phyloP scores from a whole-genome alignment of 2,329 filamentous ascomycete genomes.

The Tolypocladium tundrense region DNA sequence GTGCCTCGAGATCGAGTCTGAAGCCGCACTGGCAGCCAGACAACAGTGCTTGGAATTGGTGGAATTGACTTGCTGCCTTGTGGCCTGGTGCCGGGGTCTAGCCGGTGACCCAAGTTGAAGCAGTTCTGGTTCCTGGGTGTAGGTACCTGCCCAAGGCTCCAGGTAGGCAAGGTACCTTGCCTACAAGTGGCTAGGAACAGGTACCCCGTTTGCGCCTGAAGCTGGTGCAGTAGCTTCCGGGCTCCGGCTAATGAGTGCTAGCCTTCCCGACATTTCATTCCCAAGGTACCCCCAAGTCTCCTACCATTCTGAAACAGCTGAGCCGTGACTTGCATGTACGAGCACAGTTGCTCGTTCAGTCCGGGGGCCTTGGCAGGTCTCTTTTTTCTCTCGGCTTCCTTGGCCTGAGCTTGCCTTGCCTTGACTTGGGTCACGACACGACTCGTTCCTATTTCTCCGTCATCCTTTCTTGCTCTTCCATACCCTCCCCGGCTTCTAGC shows the following conservation, averaged over 20 bases:
- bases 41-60: background rate
- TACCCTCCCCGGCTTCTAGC: background rate
- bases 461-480: background rate
- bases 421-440: background rate
- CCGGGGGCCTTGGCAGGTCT: background rate
- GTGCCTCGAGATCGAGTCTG: background rate
- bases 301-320: background rate
- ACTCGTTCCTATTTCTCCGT: background rate
- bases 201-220: background rate
- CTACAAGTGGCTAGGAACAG: background rate
- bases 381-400: background rate
- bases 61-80: constrained; percentile 2
- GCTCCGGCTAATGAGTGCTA: background rate
- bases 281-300: background rate
- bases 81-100: background rate
- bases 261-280: background rate
- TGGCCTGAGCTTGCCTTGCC: background rate
- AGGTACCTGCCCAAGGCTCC: too few relatives aligned
- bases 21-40: background rate
- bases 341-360: too few relatives aligned
- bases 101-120: background rate
- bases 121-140: too few relatives aligned
- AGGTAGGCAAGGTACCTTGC: background rate
- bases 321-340: background rate
- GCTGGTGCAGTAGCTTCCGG: background rate